A percentile compares a stretch with the other conserved stretches of the same genome.
Evolutionary conservation across 75 land plant species (phyloP).

Genomic region (Pinus tabuliformis): DNA sequence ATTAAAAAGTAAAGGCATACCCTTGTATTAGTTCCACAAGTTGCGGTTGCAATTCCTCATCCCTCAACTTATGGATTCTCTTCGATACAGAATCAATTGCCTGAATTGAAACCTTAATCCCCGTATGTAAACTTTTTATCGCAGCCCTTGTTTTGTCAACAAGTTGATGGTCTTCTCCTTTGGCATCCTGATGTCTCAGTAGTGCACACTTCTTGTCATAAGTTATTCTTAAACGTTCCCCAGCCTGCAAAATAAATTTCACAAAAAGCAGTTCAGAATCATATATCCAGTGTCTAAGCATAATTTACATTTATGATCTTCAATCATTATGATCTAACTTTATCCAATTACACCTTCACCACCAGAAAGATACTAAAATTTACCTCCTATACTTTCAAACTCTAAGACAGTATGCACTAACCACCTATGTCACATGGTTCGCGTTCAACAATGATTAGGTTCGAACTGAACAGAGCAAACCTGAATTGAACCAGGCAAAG

Average conservation of each 20-base stretch:
- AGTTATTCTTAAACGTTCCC: slow-evolving; percentile 57
- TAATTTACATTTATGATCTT: not conserved
- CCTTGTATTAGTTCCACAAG: slow-evolving; percentile 80
- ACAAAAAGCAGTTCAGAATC: not conserved
- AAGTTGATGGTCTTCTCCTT: slow-evolving; percentile 58
- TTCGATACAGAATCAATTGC: slow-evolving; percentile 63
- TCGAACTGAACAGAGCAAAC: no score
- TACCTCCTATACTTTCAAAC: not conserved
- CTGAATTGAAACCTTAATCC: slow-evolving; percentile 78
- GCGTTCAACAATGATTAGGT: no score
- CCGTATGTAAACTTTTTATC: slow-evolving; percentile 64
- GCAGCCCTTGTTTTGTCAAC: slow-evolving; percentile 77
- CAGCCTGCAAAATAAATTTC: slow-evolving; percentile 34
- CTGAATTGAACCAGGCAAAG: no score
- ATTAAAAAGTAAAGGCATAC: slow-evolving; percentile 33
- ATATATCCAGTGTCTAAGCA: not conserved
- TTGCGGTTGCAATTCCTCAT: slow-evolving; percentile 86
- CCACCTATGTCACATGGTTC: no score
- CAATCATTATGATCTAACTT: not conserved
- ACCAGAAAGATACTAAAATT: not conserved
- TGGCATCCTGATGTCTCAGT: slow-evolving; percentile 68
- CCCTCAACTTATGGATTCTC: slow-evolving; percentile 64
- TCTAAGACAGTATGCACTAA: not conserved
- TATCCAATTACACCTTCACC: not conserved
- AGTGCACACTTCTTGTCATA: slow-evolving; percentile 77